Conservation (phyloP, 306 rosid genomes). For the Vachellia pachyceras region DNA sequence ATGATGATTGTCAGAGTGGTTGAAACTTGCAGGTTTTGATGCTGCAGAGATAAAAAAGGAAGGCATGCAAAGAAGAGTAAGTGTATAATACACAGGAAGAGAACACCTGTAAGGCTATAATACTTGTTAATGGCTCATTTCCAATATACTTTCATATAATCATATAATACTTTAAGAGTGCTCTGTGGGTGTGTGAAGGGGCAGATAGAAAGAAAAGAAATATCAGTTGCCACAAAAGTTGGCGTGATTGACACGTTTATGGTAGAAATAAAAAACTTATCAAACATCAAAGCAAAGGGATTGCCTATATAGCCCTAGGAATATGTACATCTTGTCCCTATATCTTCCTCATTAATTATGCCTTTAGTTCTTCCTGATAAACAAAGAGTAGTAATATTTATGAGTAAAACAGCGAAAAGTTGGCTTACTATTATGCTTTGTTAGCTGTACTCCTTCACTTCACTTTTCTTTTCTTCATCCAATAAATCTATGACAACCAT, state of each 20-base stretch:
- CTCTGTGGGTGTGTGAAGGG: neutral
- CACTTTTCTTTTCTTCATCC: neutral
- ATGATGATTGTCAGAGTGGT: too few species aligned
- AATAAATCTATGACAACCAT: neutral
- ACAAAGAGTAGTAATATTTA: neutral
- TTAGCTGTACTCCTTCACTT: neutral
- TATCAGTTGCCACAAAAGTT: constrained; percentile 1
- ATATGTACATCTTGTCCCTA: neutral
- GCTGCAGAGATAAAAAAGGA: too few species aligned
- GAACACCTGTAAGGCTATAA: constrained; percentile 20
- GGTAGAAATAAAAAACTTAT: neutral
- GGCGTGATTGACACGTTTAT: constrained; percentile 5
- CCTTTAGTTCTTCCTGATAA: neutral
- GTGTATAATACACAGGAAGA: neutral
- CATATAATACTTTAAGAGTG: neutral
- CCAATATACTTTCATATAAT: neutral
- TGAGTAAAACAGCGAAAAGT: neutral
- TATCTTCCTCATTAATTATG: neutral
- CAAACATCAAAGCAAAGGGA: neutral
- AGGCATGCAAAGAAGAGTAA: too few species aligned
- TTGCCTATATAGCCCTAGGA: neutral
- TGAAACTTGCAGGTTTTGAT: too few species aligned
- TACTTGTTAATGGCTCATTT: neutral
- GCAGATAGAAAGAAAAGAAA: neutral
- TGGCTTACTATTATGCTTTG: neutral